A percentile compares a stretch with the other conserved stretches of the same genome.
phyloP scores from a whole-genome alignment of 164 flowering plant genomes.

The Taxillus chinensis region DNA sequence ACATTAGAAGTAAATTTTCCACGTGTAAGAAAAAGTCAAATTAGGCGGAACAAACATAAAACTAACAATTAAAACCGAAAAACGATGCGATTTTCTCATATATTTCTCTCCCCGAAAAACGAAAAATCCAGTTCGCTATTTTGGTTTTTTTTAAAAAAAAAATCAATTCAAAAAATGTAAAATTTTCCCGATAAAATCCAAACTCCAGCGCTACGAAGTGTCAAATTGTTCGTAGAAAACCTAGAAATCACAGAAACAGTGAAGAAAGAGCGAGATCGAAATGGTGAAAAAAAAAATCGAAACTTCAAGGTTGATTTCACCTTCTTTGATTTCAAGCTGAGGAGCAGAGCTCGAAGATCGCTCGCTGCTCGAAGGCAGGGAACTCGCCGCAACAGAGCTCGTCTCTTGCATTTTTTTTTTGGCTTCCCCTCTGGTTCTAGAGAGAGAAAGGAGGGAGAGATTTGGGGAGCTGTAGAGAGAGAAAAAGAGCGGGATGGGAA shows the following conservation, averaged over 20 bases:
- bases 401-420: constrained; percentile 54
- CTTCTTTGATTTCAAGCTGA: constrained; percentile 76
- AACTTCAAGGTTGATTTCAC: constrained; percentile 16
- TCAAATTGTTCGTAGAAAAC: too few relatives aligned
- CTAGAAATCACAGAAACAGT: neutral
- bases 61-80: too few relatives aligned
- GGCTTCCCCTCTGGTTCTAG: neutral
- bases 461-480: neutral
- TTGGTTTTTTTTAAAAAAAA: too few relatives aligned
- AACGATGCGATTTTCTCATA: too few relatives aligned
- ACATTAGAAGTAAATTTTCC: too few relatives aligned
- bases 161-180: too few relatives aligned
- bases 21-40: neutral
- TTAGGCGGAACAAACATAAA: neutral
- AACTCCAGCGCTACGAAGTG: too few relatives aligned
- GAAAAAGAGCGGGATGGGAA: constrained; percentile 11
- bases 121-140: too few relatives aligned
- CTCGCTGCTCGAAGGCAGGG: constrained; percentile 89
- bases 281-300: neutral
- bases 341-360: constrained; percentile 90
- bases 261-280: neutral
- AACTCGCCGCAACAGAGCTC: constrained; percentile 54
- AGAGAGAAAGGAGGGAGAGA: neutral
- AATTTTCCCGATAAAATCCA: too few relatives aligned
- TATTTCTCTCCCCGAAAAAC: too few relatives aligned